Conservation (phyloP, 2,329 filamentous ascomycete species). For the Lachnellula subtilissima region DNA sequence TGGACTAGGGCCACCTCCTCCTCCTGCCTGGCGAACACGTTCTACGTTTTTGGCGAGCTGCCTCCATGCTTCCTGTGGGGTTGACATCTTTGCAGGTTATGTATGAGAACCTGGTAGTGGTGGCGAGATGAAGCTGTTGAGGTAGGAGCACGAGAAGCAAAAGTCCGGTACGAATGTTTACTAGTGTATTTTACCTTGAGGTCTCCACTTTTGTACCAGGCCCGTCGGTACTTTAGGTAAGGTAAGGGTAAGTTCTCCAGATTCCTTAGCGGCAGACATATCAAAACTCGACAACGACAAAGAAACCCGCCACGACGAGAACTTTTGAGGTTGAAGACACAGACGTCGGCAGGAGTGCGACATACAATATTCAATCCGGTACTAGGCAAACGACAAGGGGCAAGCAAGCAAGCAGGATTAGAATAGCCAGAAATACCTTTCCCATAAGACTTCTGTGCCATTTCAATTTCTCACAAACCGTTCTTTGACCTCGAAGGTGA, state of each 20-base stretch:
- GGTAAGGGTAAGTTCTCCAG: neutral
- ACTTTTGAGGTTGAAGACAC: neutral
- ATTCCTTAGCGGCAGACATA: neutral
- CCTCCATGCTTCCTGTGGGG: slow-evolving; percentile 63
- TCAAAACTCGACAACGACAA: neutral
- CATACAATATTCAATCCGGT: slow-evolving; percentile 4
- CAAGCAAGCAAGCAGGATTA: slow-evolving; percentile 18
- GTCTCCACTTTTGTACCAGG: neutral
- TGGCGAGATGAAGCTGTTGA: neutral
- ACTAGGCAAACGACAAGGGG: slow-evolving; percentile 5
- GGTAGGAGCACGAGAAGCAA: neutral
- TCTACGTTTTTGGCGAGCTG: slow-evolving; percentile 56
- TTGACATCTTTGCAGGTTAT: slow-evolving; percentile 32
- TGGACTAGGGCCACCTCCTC: slow-evolving; percentile 39
- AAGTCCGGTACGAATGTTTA: slow-evolving; percentile 10
- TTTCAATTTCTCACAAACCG: slow-evolving; percentile 20
- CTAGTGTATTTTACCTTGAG: slow-evolving; percentile 19
- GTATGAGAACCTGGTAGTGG: slow-evolving; percentile 1
- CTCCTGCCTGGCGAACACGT: slow-evolving; percentile 47
- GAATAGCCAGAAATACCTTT: slow-evolving; percentile 33
- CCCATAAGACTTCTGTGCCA: slow-evolving; percentile 32
- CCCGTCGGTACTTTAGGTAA: too few relatives aligned
- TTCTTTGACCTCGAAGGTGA: slow-evolving; percentile 21
- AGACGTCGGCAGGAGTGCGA: neutral
- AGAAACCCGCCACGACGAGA: neutral